Conservation (phyloP, 805 yeast genomes). For the Debaryomyces prosopidis region DNA sequence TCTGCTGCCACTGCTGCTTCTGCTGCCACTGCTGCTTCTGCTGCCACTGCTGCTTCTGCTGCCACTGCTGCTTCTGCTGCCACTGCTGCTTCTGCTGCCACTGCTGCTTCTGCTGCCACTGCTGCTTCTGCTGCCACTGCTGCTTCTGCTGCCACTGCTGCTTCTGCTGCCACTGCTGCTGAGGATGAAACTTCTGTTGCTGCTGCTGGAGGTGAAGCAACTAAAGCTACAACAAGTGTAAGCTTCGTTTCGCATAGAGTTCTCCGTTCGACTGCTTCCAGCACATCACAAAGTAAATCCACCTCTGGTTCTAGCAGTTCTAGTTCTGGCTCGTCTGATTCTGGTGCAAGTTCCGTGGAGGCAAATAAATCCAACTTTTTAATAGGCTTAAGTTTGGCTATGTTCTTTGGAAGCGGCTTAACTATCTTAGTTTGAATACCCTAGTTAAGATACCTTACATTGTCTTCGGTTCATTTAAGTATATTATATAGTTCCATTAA, state of each 20-base stretch:
- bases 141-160: conserved; percentile 12
- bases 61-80: conserved; percentile 16
- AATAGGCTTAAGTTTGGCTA: neutral
- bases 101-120: conserved; percentile 14
- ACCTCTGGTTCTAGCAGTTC: conserved; percentile 7
- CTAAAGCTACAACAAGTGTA: conserved; percentile 12
- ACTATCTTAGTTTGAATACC: neutral
- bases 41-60: conserved; percentile 15
- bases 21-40: conserved; percentile 16
- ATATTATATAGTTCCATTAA: neutral
- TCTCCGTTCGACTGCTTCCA: conserved; percentile 19
- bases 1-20: conserved; percentile 17
- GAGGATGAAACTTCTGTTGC: conserved; percentile 7
- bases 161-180: conserved; percentile 9
- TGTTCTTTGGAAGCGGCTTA: neutral
- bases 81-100: conserved; percentile 14
- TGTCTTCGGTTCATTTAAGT: too few relatives aligned
- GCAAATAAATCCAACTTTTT: neutral
- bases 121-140: conserved; percentile 13
- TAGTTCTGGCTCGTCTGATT: conserved; percentile 7
- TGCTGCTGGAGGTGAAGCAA: conserved; percentile 19
- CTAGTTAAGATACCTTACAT: too few relatives aligned
- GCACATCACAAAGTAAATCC: conserved; percentile 8
- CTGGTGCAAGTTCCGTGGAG: neutral
- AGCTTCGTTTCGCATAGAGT: conserved; percentile 35